A percentile compares a stretch with the other conserved stretches of the same genome.
Conservation (phyloP, 1,284 basidiomycete species). For the Leccinum subrobustum region DNA sequence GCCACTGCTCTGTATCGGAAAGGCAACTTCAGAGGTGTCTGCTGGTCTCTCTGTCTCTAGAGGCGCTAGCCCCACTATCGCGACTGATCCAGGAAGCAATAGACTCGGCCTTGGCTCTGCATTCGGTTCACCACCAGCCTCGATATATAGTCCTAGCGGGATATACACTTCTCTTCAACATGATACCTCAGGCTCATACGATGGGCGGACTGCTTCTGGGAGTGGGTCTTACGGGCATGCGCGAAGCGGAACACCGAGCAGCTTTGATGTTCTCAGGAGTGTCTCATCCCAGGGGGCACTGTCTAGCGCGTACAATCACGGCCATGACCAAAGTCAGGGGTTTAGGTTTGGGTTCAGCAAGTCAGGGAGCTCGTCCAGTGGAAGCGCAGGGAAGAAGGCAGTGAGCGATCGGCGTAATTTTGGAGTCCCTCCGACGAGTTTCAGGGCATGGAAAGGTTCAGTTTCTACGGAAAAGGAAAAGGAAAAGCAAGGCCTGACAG, state of each 20-base stretch:
- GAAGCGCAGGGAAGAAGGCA: conserved; percentile 9
- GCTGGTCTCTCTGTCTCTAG: conserved; percentile 3
- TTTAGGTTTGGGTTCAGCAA: conserved; percentile 4
- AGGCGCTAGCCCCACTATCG: conserved; percentile 10
- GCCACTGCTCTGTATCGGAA: conserved; percentile 26
- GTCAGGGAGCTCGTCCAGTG: too few relatives aligned
- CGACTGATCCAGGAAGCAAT: conserved; percentile 9
- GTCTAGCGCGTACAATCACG: conserved; percentile 22
- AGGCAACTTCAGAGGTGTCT: conserved; percentile 10
- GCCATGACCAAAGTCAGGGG: conserved; percentile 17
- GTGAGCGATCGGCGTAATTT: conserved; percentile 14
- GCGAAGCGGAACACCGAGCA: conserved; percentile 27
- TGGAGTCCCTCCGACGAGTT: conserved; percentile 29
- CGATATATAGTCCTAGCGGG: conserved; percentile 21
- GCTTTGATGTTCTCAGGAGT: conserved; percentile 28
- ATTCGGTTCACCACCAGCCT: conserved; percentile 27
- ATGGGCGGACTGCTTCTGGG: conserved; percentile 19
- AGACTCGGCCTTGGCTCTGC: conserved; percentile 27
- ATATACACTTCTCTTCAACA: conserved; percentile 6
- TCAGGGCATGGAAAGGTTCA: conserved; percentile 27
- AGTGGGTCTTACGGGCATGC: conserved; percentile 28
- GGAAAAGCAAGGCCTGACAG: conserved; percentile 15
- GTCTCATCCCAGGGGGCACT: conserved; percentile 34
- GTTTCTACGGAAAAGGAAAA: conserved; percentile 21
- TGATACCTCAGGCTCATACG: conserved; percentile 24